These are phyloP conservation scores for Dendrobium officinale DNA, from an alignment of 106 monocot genomes.

Conservation along the genomic window DNA sequence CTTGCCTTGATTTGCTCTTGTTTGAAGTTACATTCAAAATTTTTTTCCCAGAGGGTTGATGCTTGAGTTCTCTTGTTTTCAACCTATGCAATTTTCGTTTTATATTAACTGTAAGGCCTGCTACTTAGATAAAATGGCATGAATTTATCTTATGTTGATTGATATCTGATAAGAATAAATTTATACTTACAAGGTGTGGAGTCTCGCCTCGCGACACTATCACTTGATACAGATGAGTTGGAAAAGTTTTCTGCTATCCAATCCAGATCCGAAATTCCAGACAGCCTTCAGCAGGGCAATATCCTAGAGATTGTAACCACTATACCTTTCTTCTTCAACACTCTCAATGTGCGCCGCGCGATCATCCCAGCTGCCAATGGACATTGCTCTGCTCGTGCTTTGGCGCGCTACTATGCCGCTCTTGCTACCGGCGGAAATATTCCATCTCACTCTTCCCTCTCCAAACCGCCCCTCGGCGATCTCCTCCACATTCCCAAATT, in stretches of 20 bases:
- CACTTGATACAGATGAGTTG: slow-evolving; percentile 60
- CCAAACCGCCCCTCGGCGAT: slow-evolving; percentile 62
- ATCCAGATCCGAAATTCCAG: slow-evolving; percentile 32
- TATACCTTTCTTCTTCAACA: slow-evolving; percentile 77
- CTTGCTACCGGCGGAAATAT: slow-evolving; percentile 52
- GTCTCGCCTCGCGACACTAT: slow-evolving; percentile 78
- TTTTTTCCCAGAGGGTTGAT: no score
- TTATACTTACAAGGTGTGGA: slow-evolving; percentile 57
- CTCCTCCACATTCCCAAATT: slow-evolving; percentile 63
- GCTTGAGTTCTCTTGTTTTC: no score
- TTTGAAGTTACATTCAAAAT: no score
- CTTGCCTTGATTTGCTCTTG: no score
- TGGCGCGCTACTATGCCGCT: slow-evolving; percentile 88
- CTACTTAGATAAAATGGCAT: neutral
- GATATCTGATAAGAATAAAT: neutral
- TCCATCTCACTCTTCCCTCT: slow-evolving; percentile 53
- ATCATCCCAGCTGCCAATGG: slow-evolving; percentile 96
- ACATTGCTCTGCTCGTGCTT: slow-evolving; percentile 86
- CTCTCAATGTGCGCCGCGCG: slow-evolving; percentile 79
- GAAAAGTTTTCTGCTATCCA: slow-evolving; percentile 34
- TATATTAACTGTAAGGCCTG: neutral
- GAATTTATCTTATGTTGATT: neutral
- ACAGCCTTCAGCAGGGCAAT: slow-evolving; percentile 26
- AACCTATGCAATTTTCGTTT: neutral
- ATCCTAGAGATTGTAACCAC: slow-evolving; percentile 39